Evolutionary conservation across 1,139 yeast genomes (phyloP).

Genomic region (Sugiyamaella pinicola): DNA sequence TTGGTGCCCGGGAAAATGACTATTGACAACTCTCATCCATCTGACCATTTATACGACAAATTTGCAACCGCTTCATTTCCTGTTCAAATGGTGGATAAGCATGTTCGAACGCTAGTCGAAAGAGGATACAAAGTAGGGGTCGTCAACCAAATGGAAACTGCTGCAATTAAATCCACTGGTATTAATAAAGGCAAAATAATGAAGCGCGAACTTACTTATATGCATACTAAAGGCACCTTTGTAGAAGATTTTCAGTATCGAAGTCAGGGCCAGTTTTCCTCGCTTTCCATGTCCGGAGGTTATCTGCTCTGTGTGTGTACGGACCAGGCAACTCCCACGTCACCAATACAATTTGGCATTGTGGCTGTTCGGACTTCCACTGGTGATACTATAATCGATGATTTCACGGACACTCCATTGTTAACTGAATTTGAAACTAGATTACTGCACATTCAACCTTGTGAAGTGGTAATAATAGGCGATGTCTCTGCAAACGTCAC

Average conservation of each 20-base stretch:
- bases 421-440: constrained; percentile 72
- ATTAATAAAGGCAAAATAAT: constrained; percentile 56
- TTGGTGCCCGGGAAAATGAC: constrained; percentile 65
- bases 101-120: constrained; percentile 54
- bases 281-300: constrained; percentile 28
- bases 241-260: constrained; percentile 53
- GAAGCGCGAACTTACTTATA: constrained; percentile 65
- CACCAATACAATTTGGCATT: constrained; percentile 43
- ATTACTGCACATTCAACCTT: constrained; percentile 69
- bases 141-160: constrained; percentile 82
- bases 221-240: constrained; percentile 84
- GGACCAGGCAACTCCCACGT: not conserved
- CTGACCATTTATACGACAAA: constrained; percentile 49
- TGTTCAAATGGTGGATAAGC: constrained; percentile 68
- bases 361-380: constrained; percentile 76
- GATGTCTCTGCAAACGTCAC: constrained; percentile 43
- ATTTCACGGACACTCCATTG: constrained; percentile 57
- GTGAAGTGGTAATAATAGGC: constrained; percentile 61
- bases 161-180: constrained; percentile 63
- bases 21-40: constrained; percentile 49
- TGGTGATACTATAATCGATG: constrained; percentile 76
- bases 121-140: constrained; percentile 69
- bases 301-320: constrained; percentile 34
- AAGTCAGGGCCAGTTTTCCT: constrained; percentile 25
- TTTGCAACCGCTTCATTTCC: constrained; percentile 89